Conservation (phyloP, 2,329 filamentous ascomycete species). For the Arthrobotrys iridis region DNA sequence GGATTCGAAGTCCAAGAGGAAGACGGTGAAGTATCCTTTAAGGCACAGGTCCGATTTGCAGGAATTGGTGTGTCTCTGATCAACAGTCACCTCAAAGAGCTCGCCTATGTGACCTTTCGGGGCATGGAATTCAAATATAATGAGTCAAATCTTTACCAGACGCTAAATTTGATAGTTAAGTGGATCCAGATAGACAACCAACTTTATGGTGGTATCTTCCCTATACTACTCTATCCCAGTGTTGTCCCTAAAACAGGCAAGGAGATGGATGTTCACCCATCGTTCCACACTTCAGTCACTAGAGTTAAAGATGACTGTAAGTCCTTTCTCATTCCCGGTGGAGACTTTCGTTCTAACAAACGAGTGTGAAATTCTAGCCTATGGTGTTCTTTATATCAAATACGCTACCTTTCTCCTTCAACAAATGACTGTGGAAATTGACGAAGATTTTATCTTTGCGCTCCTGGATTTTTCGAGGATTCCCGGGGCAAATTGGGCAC, state of each 20-base stretch:
- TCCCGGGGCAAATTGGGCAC: slow-evolving; percentile 86
- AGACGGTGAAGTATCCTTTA: slow-evolving; percentile 87
- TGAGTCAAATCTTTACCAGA: slow-evolving; percentile 94
- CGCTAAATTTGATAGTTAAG: slow-evolving; percentile 87
- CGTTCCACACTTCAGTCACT: slow-evolving; percentile 88
- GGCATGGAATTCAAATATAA: slow-evolving; percentile 91
- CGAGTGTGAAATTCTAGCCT: slow-evolving; percentile 64
- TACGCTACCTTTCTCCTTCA: slow-evolving; percentile 93
- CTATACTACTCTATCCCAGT: slow-evolving; percentile 94
- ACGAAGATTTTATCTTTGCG: slow-evolving; percentile 98
- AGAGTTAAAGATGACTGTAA: slow-evolving; percentile 90
- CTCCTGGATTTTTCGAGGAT: slow-evolving; percentile 94
- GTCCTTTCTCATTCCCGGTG: not conserved
- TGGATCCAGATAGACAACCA: slow-evolving; percentile 99
- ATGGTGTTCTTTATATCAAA: slow-evolving; percentile 97
- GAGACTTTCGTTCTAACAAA: not conserved
- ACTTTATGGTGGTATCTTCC: slow-evolving; percentile 97
- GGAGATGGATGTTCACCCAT: slow-evolving; percentile 95
- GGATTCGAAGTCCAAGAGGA: slow-evolving; percentile 95
- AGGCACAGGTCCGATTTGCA: slow-evolving; percentile 84
- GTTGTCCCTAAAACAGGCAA: slow-evolving; percentile 97
- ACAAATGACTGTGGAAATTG: slow-evolving; percentile 97
- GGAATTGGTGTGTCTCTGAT: slow-evolving; percentile 93
- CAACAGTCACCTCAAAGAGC: slow-evolving; percentile 88
- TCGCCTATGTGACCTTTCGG: slow-evolving; percentile 91